Evolutionary conservation across 1,284 basidiomycete species (phyloP), one percentile per base, ranked within the genome.

Genomic region (Cryptococcus sp.): DNA sequence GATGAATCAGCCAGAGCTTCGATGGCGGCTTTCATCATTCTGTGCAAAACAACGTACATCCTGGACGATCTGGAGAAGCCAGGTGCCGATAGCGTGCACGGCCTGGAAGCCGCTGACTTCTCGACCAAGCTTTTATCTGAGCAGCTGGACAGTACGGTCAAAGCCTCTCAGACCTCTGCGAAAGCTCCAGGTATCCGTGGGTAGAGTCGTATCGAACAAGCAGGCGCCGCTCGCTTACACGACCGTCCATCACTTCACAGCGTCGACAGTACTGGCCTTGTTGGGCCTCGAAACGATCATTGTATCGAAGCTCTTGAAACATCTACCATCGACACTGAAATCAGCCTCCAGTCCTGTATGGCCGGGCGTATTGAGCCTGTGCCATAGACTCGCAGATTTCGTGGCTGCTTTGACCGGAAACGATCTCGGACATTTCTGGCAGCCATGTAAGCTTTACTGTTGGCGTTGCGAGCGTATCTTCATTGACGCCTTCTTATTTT

Each of bases 1-100:
- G 27, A 48, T 27, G 43, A 16, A 20, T 3, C 16, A 19, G 20
- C 41, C n/a, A 53, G n/a, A 22, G 23, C 20, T 38, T 48, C 47
- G n/a, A 53, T 53, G 38, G 15, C 41, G 25, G 40, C 30, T 23
- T 53, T 43, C 40, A 27, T 53, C 10, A 40, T 39, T n/a, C 16
- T 35, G n/a, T 53, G 51, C 41, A 41, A 39, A 13, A 22, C 40
- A 23, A 43, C 51, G 15, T 17, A 19, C 20, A 53, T 53, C 23
- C 39, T 53, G 22, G 51, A 53, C 42, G 42, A 45, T 45, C 22
- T 45, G 3, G 8, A 45, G 22, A 22, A 45, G n/a, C 42, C 22
- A 19, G 42, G 42, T 19, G 22, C 42, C n/a, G n/a, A 45, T 11
- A n/a, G 42, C 16, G 42, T 45, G 15, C 42, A n/a, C 5, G 42